These are phyloP conservation scores for Eremothecium cymbalariae DNA, from an alignment of 1,139 yeast genomes.

Conservation along the genomic window DNA sequence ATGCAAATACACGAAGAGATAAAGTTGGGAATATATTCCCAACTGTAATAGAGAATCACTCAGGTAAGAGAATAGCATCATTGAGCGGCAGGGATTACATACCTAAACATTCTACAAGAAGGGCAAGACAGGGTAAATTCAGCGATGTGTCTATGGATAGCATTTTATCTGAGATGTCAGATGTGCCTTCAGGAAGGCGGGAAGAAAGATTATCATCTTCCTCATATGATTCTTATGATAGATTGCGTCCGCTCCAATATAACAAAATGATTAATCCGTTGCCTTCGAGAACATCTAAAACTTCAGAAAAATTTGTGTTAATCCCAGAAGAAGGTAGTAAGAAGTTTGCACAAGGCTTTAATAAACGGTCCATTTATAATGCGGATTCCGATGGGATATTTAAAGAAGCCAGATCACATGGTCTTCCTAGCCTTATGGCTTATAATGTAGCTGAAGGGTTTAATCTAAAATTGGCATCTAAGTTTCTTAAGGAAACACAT, in stretches of 20 bases:
- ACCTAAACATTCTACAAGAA: neutral
- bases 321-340: constrained; percentile 56
- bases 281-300: constrained; percentile 81
- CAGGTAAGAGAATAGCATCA: neutral
- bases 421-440: constrained; percentile 80
- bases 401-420: constrained; percentile 58
- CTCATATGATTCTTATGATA: constrained; percentile 24
- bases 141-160: constrained; percentile 68
- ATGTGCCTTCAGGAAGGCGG: constrained; percentile 60
- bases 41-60: constrained; percentile 1
- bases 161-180: constrained; percentile 65
- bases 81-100: constrained; percentile 2
- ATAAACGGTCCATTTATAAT: constrained; percentile 12
- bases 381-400: constrained; percentile 63
- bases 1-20: constrained; percentile 19
- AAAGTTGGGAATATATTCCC: neutral
- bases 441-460: constrained; percentile 82
- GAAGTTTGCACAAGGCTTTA: constrained; percentile 8
- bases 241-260: constrained; percentile 15
- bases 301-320: constrained; percentile 75
- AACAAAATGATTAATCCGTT: constrained; percentile 58
- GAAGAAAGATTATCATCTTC: constrained; percentile 34
- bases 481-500: constrained; percentile 60
- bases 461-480: constrained; percentile 52
- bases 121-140: constrained; percentile 32